Conservation (phyloP, 2,329 filamentous ascomycete species). For the Colletotrichum viniferum region DNA sequence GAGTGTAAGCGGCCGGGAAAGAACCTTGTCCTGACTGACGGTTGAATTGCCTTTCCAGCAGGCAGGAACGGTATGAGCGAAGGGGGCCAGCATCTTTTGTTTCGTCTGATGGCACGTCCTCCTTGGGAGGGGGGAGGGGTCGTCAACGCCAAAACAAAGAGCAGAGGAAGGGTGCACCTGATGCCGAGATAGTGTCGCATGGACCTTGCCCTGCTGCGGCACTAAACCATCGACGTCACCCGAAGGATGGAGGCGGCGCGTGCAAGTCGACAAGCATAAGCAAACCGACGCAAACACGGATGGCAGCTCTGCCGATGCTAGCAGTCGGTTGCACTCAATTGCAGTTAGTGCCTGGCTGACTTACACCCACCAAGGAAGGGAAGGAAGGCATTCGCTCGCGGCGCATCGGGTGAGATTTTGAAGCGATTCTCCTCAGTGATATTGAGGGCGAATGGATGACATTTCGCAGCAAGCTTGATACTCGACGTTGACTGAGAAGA, state of each 20-base stretch:
- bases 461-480: neutral
- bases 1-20: neutral
- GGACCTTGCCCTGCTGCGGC: neutral
- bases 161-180: neutral
- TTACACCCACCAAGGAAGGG: neutral
- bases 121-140: neutral
- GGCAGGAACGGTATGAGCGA: neutral
- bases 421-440: neutral
- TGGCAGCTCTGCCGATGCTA: neutral
- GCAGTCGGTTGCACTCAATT: neutral
- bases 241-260: neutral
- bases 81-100: constrained; percentile 1
- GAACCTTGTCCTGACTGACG: neutral
- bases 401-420: neutral
- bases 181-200: constrained; percentile 4
- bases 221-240: neutral
- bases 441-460: neutral
- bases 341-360: neutral
- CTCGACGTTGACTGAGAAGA: neutral
- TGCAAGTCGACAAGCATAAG: neutral
- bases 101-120: constrained; percentile 17
- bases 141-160: neutral
- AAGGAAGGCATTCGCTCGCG: neutral
- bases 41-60: neutral
- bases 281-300: neutral